phyloP scores from a whole-genome alignment of 352 stramenopile genomes.

The Pythium pyrilobum region DNA sequence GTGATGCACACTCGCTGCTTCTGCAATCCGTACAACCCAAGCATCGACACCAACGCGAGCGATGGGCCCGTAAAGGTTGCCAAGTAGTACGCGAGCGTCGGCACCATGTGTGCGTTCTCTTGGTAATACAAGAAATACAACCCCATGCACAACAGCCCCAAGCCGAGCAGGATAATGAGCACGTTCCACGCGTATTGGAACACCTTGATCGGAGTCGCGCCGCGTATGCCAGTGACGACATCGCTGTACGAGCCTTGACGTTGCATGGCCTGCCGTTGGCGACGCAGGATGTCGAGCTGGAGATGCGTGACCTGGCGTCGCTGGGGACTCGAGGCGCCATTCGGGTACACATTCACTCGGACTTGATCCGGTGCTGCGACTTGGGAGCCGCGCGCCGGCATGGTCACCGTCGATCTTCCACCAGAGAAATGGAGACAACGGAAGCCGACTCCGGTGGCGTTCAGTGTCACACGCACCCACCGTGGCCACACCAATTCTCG shows the following conservation, averaged over 20 bases:
- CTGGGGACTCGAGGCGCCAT: background rate
- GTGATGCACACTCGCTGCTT: constrained; percentile 48
- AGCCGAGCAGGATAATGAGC: constrained; percentile 40
- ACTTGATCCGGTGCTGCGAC: constrained; percentile 1
- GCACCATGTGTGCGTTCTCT: constrained; percentile 44
- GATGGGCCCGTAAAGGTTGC: constrained; percentile 41
- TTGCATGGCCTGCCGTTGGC: constrained; percentile 26
- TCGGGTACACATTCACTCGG: constrained; percentile 5
- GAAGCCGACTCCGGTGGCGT: no score
- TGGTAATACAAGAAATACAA: constrained; percentile 62
- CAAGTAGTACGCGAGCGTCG: constrained; percentile 42
- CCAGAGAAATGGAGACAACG: no score
- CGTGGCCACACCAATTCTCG: constrained; percentile 4
- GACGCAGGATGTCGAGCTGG: constrained; percentile 23
- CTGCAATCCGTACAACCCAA: constrained; percentile 47
- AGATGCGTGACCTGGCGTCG: constrained; percentile 8
- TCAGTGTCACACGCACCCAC: constrained; percentile 15
- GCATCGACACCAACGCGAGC: constrained; percentile 33
- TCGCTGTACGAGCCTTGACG: constrained; percentile 33
- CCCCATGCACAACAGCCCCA: constrained; percentile 43
- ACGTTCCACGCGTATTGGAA: constrained; percentile 56
- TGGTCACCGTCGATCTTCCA: background rate
- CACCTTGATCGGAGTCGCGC: constrained; percentile 25
- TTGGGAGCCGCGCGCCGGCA: background rate
- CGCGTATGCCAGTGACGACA: constrained; percentile 27